These are phyloP conservation scores for Dactylellina haptotyla DNA, from an alignment of 2,329 filamentous ascomycete species.

Conservation along the genomic window DNA sequence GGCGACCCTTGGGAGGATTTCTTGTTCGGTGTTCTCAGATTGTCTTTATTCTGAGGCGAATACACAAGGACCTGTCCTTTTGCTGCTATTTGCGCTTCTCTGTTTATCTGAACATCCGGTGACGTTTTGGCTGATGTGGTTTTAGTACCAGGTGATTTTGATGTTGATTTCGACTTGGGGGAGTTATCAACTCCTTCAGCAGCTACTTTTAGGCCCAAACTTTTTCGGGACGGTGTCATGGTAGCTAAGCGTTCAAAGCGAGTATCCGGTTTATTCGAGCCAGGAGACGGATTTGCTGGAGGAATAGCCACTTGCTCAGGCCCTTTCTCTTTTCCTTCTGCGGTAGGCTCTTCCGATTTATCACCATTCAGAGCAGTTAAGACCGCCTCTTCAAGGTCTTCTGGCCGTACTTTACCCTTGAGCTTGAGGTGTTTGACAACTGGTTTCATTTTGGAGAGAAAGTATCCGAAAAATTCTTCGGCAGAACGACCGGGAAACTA, in stretches of 20 bases:
- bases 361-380: conserved; percentile 2
- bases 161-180: not conserved
- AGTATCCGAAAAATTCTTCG: conserved; percentile 25
- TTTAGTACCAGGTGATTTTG: not conserved
- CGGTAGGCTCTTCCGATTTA: not conserved
- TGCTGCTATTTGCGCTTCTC: not conserved
- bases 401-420: conserved; percentile 5
- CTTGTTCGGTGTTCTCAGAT: conserved; percentile 2
- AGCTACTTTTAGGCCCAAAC: not conserved
- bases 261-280: conserved; percentile 12
- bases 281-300: not conserved
- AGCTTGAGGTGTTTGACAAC: conserved; percentile 25
- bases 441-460: conserved; percentile 33
- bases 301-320: not conserved
- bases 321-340: not conserved
- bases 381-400: conserved; percentile 24
- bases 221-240: not conserved
- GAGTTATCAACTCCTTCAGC: not conserved
- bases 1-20: not conserved
- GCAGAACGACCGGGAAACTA: conserved; percentile 24
- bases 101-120: not conserved
- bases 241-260: conserved; percentile 23
- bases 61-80: conserved; percentile 27
- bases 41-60: conserved; percentile 27
- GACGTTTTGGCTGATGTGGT: not conserved